phyloP scores from a whole-genome alignment of 768 basidiomycete species.

The Dentipellis fragilis region DNA sequence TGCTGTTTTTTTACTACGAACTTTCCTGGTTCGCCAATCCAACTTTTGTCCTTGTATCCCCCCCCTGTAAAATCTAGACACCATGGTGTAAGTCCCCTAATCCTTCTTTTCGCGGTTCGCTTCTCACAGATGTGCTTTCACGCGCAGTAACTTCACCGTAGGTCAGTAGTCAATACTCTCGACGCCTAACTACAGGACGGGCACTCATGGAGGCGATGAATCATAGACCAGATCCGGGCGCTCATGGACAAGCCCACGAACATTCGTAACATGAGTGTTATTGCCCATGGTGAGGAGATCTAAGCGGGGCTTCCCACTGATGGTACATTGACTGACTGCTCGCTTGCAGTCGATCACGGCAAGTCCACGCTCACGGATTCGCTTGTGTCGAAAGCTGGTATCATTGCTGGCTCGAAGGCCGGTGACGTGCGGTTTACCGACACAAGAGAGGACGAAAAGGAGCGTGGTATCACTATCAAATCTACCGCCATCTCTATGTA shows the following conservation, averaged over 20 bases:
- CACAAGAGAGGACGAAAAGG: slow-evolving; percentile 96
- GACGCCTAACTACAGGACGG: slow-evolving; percentile 14
- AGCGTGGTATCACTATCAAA: slow-evolving; percentile 99
- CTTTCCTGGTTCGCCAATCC: not conserved
- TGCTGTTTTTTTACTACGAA: not conserved
- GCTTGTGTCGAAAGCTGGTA: slow-evolving; percentile 98
- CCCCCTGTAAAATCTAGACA: slow-evolving; percentile 38
- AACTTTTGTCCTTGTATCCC: slow-evolving; percentile 12
- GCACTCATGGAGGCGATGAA: slow-evolving; percentile 19
- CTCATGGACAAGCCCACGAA: slow-evolving; percentile 89
- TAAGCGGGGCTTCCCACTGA: slow-evolving; percentile 14
- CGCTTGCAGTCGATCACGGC: slow-evolving; percentile 86
- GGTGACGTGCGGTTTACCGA: slow-evolving; percentile 97
- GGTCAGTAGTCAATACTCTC: slow-evolving; percentile 4
- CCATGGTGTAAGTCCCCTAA: slow-evolving; percentile 67
- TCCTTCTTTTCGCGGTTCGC: not conserved
- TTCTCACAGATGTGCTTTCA: not conserved
- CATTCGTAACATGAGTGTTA: slow-evolving; percentile 93
- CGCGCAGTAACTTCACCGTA: slow-evolving; percentile 14
- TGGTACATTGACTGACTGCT: not conserved
- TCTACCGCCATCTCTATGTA: slow-evolving; percentile 99
- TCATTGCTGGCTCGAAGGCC: slow-evolving; percentile 89
- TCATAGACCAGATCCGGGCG: slow-evolving; percentile 70
- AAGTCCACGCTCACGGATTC: slow-evolving; percentile 99
- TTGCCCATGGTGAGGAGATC: slow-evolving; percentile 66